Percentiles rank a stretch among this genome's conserved stretches.
Evolutionary conservation across 495 filamentous ascomycete genomes (phyloP).

Genomic region (Chaetomium fimeti): DNA sequence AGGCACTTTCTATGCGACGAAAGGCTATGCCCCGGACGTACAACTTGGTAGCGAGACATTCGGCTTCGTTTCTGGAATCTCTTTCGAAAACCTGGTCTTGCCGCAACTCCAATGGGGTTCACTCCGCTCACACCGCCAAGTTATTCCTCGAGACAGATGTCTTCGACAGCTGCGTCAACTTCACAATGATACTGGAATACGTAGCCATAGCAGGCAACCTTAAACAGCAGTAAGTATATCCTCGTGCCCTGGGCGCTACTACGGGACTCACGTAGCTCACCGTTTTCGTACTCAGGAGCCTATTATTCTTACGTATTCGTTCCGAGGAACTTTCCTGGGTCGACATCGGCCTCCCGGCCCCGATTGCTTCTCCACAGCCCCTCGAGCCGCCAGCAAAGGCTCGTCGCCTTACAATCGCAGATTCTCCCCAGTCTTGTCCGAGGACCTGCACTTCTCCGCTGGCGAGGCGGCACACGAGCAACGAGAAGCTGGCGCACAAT

Average conservation of each 20-base stretch:
- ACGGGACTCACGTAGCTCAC: neutral
- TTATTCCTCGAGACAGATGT: neutral
- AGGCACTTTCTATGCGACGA: neutral
- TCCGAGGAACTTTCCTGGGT: conserved; percentile 11
- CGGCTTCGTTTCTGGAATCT: conserved; percentile 4
- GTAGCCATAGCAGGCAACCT: neutral
- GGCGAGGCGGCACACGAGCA: neutral
- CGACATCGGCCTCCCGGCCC: neutral
- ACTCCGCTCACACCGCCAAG: conserved; percentile 3
- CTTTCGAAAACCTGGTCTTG: conserved; percentile 4
- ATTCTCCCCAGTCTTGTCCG: neutral
- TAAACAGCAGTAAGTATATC: neutral
- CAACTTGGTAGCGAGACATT: conserved; percentile 1
- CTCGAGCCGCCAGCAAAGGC: neutral
- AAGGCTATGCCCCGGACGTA: conserved; percentile 4
- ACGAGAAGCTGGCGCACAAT: neutral
- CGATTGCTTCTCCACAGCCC: neutral
- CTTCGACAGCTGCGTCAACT: conserved; percentile 3
- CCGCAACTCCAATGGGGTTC: neutral
- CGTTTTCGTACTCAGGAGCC: neutral
- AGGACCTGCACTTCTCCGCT: neutral
- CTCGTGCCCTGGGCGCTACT: too few species aligned
- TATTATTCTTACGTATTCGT: neutral
- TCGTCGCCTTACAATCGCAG: neutral
- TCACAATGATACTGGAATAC: conserved; percentile 6